Conservation (phyloP, 805 yeast genomes). For the Candida tammaniensis region DNA sequence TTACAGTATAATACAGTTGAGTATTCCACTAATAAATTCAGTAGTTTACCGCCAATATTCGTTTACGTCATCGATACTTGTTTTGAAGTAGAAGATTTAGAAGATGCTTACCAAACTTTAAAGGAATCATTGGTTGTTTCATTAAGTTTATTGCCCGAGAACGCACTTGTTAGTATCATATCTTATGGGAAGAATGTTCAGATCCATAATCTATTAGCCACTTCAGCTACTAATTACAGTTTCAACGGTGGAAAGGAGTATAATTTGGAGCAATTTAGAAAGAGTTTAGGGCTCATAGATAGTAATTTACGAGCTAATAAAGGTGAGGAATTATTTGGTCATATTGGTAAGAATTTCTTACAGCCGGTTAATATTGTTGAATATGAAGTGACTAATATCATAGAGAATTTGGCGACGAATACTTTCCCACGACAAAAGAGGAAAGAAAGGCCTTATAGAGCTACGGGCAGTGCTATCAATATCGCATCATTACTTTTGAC, state of each 20-base stretch:
- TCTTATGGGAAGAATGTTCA: conserved; percentile 90
- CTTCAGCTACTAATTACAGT: conserved; percentile 40
- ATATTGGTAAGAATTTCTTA: conserved; percentile 45
- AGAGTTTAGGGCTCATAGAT: conserved; percentile 40
- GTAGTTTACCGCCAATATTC: conserved; percentile 80
- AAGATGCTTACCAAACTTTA: conserved; percentile 78
- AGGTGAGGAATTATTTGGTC: conserved; percentile 30
- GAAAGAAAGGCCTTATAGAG: conserved; percentile 74
- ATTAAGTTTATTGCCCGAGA: conserved; percentile 79
- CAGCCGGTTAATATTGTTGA: conserved; percentile 76
- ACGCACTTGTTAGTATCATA: conserved; percentile 81
- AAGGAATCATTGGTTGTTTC: conserved; percentile 70
- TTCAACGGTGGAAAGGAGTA: conserved; percentile 91
- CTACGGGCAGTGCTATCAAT: conserved; percentile 89
- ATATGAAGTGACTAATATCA: conserved; percentile 72
- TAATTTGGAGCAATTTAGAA: conserved; percentile 62
- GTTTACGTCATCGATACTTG: conserved; percentile 70
- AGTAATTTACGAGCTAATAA: conserved; percentile 18
- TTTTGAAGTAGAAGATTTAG: conserved; percentile 69
- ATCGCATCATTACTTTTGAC: conserved; percentile 82
- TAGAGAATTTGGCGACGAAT: conserved; percentile 77
- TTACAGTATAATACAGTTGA: conserved; percentile 77
- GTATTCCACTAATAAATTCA: conserved; percentile 78
- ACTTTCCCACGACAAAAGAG: conserved; percentile 50
- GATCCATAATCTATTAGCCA: conserved; percentile 59